Evolutionary conservation across 1,139 yeast species (phyloP), one percentile per base, ranked within the genome.

Genomic region (Lodderomyces theae): DNA sequence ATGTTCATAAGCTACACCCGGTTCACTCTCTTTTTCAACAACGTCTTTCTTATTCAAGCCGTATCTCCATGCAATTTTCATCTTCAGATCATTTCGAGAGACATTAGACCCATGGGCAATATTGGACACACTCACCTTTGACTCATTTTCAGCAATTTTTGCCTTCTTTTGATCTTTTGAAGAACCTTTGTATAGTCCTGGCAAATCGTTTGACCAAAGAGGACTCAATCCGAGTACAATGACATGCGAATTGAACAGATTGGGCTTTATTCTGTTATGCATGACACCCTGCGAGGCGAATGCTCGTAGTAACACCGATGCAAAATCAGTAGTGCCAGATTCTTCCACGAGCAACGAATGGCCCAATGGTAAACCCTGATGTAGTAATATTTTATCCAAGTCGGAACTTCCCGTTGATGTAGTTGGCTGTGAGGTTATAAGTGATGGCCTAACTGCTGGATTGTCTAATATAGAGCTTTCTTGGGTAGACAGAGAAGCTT

Each of bases 41-140:
- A 63, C 56, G 3, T 47, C 35, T 41, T 63, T 74, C 42, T 77
- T 76, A 34, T 72, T 74, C 40, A 82, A 58, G 0, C 88, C 88
- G 52, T 87, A 87, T 53, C 95, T 76, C 96, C 96, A 87, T 1
- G 96, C 95, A 52, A 87, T 87, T 56, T 82, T 84, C 69, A 87
- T 62, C 50, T 83, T 86, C 28, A 59, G 54, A 22, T 61, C 57
- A 25, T 41, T 41, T 19, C 69, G 61, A 16, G 59, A 53, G 35
- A 55, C 51, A 4, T 42, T 15, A 4, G 46, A 43, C 51, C 38
- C 37, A 34, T 47, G 70, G 4, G 79, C 63, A 51, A 84, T 56
- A 53, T 86, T 86, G 25, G 83, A 79, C 3, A 86, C 90, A 42
- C 87, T 80, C 4, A 86, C 61, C 53, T 80, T 79, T 6, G 79